Percentiles rank a stretch among this genome's conserved stretches.
Evolutionary conservation across 306 rosid genomes (phyloP).

Genomic region (Quercus agrifolia): DNA sequence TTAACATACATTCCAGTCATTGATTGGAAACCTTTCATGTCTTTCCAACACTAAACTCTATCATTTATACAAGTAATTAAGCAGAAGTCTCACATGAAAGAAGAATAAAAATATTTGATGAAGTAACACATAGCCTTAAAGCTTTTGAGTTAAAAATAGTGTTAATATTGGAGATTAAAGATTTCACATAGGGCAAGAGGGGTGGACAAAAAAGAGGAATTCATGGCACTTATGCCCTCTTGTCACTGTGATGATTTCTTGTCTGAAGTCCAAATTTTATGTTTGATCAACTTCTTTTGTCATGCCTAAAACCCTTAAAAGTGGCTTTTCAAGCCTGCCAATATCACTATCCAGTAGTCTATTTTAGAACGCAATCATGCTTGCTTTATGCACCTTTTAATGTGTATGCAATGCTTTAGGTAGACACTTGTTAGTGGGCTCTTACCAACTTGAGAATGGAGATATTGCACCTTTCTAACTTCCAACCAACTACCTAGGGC

Average conservation of each 20-base stretch:
- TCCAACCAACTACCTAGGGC: not conserved
- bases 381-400: conserved; percentile 29
- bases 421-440: conserved; percentile 33
- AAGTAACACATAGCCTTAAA: no score
- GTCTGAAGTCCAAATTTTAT: not conserved
- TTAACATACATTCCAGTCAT: no score
- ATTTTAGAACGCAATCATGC: conserved; percentile 25
- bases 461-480: not conserved
- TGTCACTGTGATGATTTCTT: conserved; percentile 1
- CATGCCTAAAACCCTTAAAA: not conserved
- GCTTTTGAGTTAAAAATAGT: no score
- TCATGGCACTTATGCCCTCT: not conserved
- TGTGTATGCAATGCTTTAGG: conserved; percentile 28
- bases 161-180: no score
- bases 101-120: no score
- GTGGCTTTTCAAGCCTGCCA: conserved; percentile 26
- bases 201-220: no score
- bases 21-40: no score
- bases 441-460: not conserved
- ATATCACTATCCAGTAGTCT: conserved; percentile 3
- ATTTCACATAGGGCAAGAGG: no score
- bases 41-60: no score
- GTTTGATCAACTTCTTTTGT: not conserved
- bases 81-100: no score
- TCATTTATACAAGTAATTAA: no score